phyloP scores from a whole-genome alignment of 495 filamentous ascomycete species.

The Rhypophila decipiens region DNA sequence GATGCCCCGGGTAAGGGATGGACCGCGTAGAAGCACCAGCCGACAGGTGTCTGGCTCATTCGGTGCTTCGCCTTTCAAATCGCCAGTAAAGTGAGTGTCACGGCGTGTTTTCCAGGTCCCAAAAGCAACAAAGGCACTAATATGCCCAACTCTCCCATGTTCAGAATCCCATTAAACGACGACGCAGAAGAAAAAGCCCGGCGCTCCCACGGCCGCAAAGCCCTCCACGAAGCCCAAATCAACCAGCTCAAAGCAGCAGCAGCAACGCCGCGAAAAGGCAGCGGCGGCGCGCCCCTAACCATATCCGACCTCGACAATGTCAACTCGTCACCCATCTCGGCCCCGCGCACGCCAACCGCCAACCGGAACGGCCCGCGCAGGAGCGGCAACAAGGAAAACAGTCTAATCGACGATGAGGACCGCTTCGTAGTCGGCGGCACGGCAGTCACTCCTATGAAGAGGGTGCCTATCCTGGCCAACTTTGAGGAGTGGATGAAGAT shows the following conservation, averaged over 20 bases:
- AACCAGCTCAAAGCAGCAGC: constrained; percentile 87
- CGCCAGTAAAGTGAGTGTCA: constrained; percentile 62
- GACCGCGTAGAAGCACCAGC: constrained; percentile 46
- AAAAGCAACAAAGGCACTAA: constrained; percentile 2
- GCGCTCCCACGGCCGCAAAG: constrained; percentile 79
- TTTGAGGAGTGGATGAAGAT: constrained; percentile 99
- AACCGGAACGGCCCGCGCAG: constrained; percentile 27
- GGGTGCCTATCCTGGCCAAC: constrained; percentile 90
- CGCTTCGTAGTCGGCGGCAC: constrained; percentile 53
- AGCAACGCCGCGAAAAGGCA: constrained; percentile 68
- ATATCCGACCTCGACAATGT: constrained; percentile 56
- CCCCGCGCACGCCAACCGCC: constrained; percentile 53
- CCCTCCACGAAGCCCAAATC: constrained; percentile 83
- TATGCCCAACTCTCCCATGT: not conserved
- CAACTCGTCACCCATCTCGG: constrained; percentile 37
- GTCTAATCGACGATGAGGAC: constrained; percentile 49
- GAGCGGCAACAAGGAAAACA: constrained; percentile 48
- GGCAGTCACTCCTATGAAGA: constrained; percentile 91
- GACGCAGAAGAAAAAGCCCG: constrained; percentile 87
- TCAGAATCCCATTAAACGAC: constrained; percentile 85
- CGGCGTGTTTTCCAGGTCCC: not conserved
- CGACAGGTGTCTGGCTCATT: constrained; percentile 40
- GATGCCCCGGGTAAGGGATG: constrained; percentile 71
- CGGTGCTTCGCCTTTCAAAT: constrained; percentile 52
- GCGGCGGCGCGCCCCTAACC: constrained; percentile 52